Evolutionary conservation across 495 filamentous ascomycete species (phyloP), one percentile per base, ranked within the genome.

Genomic region (Hypoxylon perforatum): DNA sequence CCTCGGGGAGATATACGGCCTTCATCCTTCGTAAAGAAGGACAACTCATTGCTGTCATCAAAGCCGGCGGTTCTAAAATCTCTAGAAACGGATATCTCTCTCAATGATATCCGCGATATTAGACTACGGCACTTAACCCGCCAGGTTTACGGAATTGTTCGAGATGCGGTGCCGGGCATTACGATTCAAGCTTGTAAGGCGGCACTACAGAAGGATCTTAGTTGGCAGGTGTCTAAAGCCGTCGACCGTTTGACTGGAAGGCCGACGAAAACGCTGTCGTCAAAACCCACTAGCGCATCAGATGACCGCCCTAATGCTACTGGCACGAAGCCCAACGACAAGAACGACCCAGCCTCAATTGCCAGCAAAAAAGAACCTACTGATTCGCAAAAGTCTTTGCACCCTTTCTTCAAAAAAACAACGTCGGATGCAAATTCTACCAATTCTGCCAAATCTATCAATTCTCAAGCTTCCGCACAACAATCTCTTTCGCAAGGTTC

Each of bases 1-100:
- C 71, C 73, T 10, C 82, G 76, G 35, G 85, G 86, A 3, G 89
- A 92, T 55, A 93, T 96, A 65, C 87, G 87, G 52, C 91, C 92
- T 8, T 85, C 90, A 0, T 87, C 80, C 39, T 92, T 93, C 63
- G 41, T 61, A 22, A 75, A 74, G 22, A 77, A 71, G 48, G 69
- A 73, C 38, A 63, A 57, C 14, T 18, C 60, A 9, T 25, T 12
- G 28, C 39, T 44, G 7, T 22, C 47, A 4, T 41, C 61, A 0
- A 70, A 72, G 14, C 15, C 57, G 1, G 64, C 58, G 51, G 42
- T 28, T 64, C 9, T 49, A 1, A 45, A 46, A 48, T 17, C 46
- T 2, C 25, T 46, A 11, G 50, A 70, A 9, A 52, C 15, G 28
- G 67, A 70, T 49, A 68, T 75, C 1, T 46, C 65, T n/a, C 51